phyloP scores from a whole-genome alignment of 768 basidiomycete species.

The Tulasnella sp. region DNA sequence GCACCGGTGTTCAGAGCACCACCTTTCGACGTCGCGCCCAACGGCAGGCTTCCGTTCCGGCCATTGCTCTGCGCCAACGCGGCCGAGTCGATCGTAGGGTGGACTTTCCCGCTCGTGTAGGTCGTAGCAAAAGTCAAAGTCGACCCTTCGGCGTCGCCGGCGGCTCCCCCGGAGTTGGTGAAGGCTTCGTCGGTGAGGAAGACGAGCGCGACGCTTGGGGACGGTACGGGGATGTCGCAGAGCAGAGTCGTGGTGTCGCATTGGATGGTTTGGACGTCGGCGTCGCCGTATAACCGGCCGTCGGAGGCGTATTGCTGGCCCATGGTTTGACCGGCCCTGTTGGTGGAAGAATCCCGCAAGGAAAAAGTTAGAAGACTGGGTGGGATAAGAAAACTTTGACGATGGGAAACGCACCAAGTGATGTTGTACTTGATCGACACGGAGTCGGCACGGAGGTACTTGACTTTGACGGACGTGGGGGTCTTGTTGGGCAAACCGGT shows the following conservation, averaged over 20 bases:
- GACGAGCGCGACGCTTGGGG: slow-evolving; percentile 26
- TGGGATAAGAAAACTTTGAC: too few relatives aligned
- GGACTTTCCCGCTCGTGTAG: neutral
- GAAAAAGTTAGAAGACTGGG: too few relatives aligned
- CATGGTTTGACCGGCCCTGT: slow-evolving; percentile 27
- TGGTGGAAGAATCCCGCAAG: neutral
- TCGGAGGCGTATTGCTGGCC: slow-evolving; percentile 22
- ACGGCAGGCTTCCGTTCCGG: neutral
- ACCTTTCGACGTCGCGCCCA: neutral
- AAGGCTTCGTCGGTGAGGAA: slow-evolving; percentile 24
- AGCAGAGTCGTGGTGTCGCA: neutral
- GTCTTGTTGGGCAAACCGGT: slow-evolving; percentile 15
- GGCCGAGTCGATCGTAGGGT: slow-evolving; percentile 2
- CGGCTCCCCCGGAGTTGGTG: neutral
- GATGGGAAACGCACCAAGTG: slow-evolving; percentile 12
- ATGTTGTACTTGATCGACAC: slow-evolving; percentile 26
- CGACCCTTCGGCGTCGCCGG: neutral
- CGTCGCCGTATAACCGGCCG: slow-evolving; percentile 14
- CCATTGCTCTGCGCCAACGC: neutral
- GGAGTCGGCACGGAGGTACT: slow-evolving; percentile 16
- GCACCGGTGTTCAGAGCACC: neutral
- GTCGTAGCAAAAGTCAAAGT: slow-evolving; percentile 7
- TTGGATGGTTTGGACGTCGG: slow-evolving; percentile 14
- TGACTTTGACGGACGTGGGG: slow-evolving; percentile 19
- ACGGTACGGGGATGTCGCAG: slow-evolving; percentile 8